Percentiles rank a stretch among this genome's conserved stretches.
Evolutionary conservation across 2,329 filamentous ascomycete genomes (phyloP).

Genomic region (Hansfordia pulvinata): DNA sequence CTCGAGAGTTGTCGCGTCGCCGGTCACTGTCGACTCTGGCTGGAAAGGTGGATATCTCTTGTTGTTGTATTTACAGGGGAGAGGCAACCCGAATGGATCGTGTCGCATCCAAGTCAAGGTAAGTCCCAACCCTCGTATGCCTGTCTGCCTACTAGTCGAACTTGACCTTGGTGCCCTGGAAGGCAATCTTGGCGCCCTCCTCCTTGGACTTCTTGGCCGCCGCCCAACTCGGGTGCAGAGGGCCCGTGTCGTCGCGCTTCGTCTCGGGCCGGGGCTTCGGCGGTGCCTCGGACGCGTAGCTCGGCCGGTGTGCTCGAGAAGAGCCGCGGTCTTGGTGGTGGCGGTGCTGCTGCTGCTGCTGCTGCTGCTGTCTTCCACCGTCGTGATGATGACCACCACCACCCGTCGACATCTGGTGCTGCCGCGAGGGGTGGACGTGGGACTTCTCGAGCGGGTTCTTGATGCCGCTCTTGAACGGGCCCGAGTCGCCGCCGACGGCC

Average conservation of each 20-base stretch:
- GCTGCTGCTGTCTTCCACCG: not conserved
- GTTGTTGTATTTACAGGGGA: too few relatives aligned
- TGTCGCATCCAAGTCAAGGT: too few relatives aligned
- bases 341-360: conserved; percentile 1
- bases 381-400: not conserved
- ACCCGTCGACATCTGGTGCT: conserved; percentile 18
- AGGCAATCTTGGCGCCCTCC: conserved; percentile 33
- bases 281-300: conserved; percentile 6
- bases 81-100: too few relatives aligned
- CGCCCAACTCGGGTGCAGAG: conserved; percentile 52
- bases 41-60: too few relatives aligned
- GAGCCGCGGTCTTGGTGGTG: not conserved
- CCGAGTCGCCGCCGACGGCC: conserved; percentile 28
- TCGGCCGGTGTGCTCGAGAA: conserved; percentile 2
- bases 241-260: conserved; percentile 33
- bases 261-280: conserved; percentile 18
- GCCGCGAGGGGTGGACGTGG: conserved; percentile 16
- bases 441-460: conserved; percentile 14
- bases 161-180: conserved; percentile 42
- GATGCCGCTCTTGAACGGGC: conserved; percentile 39
- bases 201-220: conserved; percentile 50
- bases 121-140: too few relatives aligned
- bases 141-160: too few relatives aligned
- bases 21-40: too few relatives aligned
- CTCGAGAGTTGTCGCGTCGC: too few relatives aligned